Base-by-base conservation (phyloP, 805 yeast genomes). In the Starmerella stellata region DNA sequence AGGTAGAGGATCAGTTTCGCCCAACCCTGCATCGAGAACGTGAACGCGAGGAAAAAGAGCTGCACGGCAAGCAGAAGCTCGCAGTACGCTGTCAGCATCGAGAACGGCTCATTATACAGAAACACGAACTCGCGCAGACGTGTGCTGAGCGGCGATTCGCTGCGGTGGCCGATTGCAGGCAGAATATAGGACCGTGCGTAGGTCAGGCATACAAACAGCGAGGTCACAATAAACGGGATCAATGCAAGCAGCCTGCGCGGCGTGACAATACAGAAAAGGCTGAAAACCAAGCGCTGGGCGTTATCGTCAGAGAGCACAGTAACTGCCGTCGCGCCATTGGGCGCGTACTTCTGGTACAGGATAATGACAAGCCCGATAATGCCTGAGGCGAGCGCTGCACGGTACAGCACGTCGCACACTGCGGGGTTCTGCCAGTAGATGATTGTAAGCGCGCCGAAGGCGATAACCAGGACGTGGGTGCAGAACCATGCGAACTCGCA, bases 131-230 rank as follows among this genome's bases (percentile, higher is more conserved):
- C 42, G 38, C 60, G 64, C 31, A 75, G 56, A 30, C 48, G 39
- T 23, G 56, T 44, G n/a, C 45, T 27, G 16, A 50, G 23, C 13
- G 55, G 49, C 28, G 60, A 42, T 34, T 47, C 48, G 15, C 58
- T 38, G 4, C 54, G 39, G 42, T 58, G 37, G 39, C 68, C 66
- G 19, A 73, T 58, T 4, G 70, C 62, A 30, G 95, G 93, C 38
- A 85, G 62, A 40, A 87, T 47, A 46, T 66, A 68, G 31, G 72
- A 65, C 49, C 77, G 72, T 39, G 69, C 46, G 61, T 80, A 87
- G 16, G 77, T 74, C 52, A 83, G 62, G 9, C 72, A 74, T 56
- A 85, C 95, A 71, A 87, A 83, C 16, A 74, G 54, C 5, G 95
- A 76, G 57, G 78, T 85, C 40, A 79, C 62, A 34, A 72, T 63